A percentile compares a stretch with the other conserved stretches of the same genome.
Evolutionary conservation across 345 rosid genomes (phyloP).

Genomic region (Salix dunnii): DNA sequence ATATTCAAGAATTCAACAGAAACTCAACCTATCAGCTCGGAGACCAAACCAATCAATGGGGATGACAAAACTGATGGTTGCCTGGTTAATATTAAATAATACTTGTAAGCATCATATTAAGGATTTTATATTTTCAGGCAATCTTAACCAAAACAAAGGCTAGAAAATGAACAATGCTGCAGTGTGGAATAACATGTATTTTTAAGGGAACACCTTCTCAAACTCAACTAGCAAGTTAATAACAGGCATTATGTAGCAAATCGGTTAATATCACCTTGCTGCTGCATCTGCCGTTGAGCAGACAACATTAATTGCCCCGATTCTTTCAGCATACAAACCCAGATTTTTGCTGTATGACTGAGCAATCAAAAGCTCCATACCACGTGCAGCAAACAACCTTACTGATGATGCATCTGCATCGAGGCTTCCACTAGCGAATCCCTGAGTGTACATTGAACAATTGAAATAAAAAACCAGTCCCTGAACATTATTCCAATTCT

Average conservation of each 20-base stretch:
- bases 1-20: no score
- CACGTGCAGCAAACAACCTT: constrained; percentile 78
- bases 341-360: constrained; percentile 96
- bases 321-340: constrained; percentile 89
- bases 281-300: constrained; percentile 88
- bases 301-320: constrained; percentile 85
- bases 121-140: no score
- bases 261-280: constrained; percentile 45
- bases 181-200: no score
- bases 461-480: constrained; percentile 2
- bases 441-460: constrained; percentile 41
- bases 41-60: no score
- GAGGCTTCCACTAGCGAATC: constrained; percentile 99
- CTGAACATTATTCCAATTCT: background rate
- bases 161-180: no score
- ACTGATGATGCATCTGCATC: constrained; percentile 87
- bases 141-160: no score
- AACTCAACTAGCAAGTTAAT: background rate
- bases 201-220: background rate
- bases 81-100: no score
- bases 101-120: no score
- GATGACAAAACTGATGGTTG: no score
- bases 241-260: background rate
- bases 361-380: constrained; percentile 85
- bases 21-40: no score